These are phyloP conservation scores for Kazachstania kunashirensis DNA, from an alignment of 805 yeast genomes.

Conservation along the genomic window DNA sequence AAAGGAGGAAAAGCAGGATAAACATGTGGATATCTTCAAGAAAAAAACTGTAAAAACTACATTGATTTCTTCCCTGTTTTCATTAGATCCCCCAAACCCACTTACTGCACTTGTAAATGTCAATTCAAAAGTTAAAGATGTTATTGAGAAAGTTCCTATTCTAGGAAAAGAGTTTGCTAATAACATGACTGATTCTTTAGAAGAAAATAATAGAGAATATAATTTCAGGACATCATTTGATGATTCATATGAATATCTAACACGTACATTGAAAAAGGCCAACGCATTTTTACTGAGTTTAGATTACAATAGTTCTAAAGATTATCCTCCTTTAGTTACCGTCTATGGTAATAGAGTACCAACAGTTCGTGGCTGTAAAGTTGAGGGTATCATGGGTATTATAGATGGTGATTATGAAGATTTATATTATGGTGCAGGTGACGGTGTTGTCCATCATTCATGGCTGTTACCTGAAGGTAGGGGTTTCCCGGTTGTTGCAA, in stretches of 20 bases:
- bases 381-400: slow-evolving; percentile 51
- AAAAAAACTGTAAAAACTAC: background rate
- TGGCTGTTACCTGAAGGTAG: slow-evolving; percentile 71
- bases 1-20: slow-evolving; percentile 4
- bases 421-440: slow-evolving; percentile 82
- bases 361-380: slow-evolving; percentile 72
- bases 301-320: slow-evolving; percentile 39
- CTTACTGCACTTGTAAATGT: slow-evolving; percentile 1
- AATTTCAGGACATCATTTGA: slow-evolving; percentile 30
- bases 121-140: slow-evolving; percentile 7
- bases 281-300: slow-evolving; percentile 49
- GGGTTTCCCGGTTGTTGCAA: slow-evolving; percentile 67
- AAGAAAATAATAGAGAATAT: slow-evolving; percentile 4
- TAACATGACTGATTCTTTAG: slow-evolving; percentile 1
- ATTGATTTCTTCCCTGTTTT: background rate
- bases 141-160: slow-evolving; percentile 8
- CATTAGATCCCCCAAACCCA: slow-evolving; percentile 1
- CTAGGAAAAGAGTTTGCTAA: slow-evolving; percentile 5
- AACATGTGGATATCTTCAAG: background rate
- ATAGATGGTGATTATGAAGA: slow-evolving; percentile 63
- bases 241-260: slow-evolving; percentile 56
- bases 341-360: slow-evolving; percentile 79
- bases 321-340: slow-evolving; percentile 76
- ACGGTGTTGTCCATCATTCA: slow-evolving; percentile 80
- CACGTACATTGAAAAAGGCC: slow-evolving; percentile 50